Conservation (phyloP, 1,139 yeast species). For the Saccharomyces hybrid region DNA sequence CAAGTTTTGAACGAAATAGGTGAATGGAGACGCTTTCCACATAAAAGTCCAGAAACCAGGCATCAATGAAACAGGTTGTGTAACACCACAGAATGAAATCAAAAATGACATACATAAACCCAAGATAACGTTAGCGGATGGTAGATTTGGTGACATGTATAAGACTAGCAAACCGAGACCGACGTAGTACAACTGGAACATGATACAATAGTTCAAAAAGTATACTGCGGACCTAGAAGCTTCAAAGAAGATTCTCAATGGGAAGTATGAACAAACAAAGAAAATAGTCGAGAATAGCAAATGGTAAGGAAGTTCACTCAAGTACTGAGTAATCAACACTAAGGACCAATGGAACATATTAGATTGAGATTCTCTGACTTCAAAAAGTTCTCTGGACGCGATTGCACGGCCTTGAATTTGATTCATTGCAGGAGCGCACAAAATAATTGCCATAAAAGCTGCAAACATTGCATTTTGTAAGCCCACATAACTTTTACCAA, state of each 20-base stretch:
- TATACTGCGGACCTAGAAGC: conserved; percentile 50
- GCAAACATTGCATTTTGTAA: conserved; percentile 45
- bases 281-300: conserved; percentile 44
- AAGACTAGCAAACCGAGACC: conserved; percentile 49
- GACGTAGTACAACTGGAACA: conserved; percentile 50
- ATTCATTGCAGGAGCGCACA: conserved; percentile 38
- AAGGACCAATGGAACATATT: conserved; percentile 62
- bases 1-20: conserved; percentile 57
- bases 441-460: conserved; percentile 39
- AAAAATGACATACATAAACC: conserved; percentile 48
- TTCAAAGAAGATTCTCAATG: conserved; percentile 42
- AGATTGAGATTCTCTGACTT: conserved; percentile 56
- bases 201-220: conserved; percentile 45
- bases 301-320: conserved; percentile 52
- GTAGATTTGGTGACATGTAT: conserved; percentile 54
- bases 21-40: conserved; percentile 64
- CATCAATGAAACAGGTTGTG: conserved; percentile 48
- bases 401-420: conserved; percentile 44
- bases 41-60: conserved; percentile 73
- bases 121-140: conserved; percentile 52
- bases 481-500: conserved; percentile 33
- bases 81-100: conserved; percentile 56
- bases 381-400: conserved; percentile 48
- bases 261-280: conserved; percentile 52
- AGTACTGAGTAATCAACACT: conserved; percentile 43